Base-by-base conservation (phyloP, 2,329 filamentous ascomycete species). In the Cladosporium sp. region DNA sequence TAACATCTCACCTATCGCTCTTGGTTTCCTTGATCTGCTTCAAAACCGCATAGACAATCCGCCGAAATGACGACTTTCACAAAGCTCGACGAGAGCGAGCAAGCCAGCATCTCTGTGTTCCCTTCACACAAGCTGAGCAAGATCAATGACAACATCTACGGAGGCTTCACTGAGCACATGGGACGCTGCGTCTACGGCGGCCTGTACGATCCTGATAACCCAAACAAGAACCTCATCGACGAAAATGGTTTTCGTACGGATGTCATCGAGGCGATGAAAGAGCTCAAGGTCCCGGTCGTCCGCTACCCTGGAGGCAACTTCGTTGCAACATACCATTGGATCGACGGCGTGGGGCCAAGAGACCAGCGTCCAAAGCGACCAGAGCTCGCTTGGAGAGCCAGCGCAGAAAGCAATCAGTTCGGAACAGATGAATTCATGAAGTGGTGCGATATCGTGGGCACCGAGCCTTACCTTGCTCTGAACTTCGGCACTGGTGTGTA, bases 141-240 rank as follows among this genome's bases (percentile, higher is more conserved):
- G 64, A 88, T 93, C 62, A 83, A 90, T 62, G 80, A 86, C 53
- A 88, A 88, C 63, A 88, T 86, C 60, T 93, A 92, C 76, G 84
- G 85, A 50, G 88, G 87, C 9, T 93, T 93, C 69, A 88, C 84
- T 52, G 88, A 93, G 86, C 88, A 93, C 69, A 93, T 93, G 87
- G 88, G 88, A 60, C 82, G 88, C 54, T 93, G 88, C 73, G 90
- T 93, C 63, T 92, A 93, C 66, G 86, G 86, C 55, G 88, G 88
- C 56, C 85, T 93, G 64, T 92, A 90, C 69, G 87, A 92, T 59
- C 87, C 86, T 1, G 78, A 77, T 29, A 90, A 83, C 65, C 52
- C 61, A n/a, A 62, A 63, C 53, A 59, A 58, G 36, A 71, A 81
- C 3, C 76, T 90, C n/a, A 83, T 85, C 2, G 86, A 91, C 58